Percentiles rank a stretch among this genome's conserved stretches.
Evolutionary conservation across 352 stramenopile species (phyloP).

Genomic region (Pythium guiyangense): DNA sequence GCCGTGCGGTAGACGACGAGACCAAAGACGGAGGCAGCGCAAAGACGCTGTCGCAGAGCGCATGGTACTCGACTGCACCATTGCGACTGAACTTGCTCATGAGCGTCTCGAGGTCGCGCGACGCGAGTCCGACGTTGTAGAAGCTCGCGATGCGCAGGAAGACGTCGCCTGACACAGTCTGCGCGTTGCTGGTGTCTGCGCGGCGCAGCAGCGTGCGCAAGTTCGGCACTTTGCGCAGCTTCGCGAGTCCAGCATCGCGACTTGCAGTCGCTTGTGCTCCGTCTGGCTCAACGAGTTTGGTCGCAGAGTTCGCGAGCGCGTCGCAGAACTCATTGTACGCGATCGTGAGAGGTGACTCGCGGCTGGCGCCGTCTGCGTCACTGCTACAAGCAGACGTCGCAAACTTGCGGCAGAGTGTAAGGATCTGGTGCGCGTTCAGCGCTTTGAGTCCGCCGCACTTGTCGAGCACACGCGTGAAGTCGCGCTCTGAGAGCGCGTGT

Average conservation of each 20-base stretch:
- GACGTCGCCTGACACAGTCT: constrained; percentile 16
- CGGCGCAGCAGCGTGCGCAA: constrained; percentile 18
- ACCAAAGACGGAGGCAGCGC: constrained; percentile 13
- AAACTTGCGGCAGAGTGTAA: constrained; percentile 62
- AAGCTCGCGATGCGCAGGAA: constrained; percentile 24
- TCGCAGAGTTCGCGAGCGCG: constrained; percentile 15
- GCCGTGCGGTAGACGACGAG: not conserved
- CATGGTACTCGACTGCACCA: constrained; percentile 26
- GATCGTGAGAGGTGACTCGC: constrained; percentile 11
- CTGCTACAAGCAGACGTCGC: not conserved
- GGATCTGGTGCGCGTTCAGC: constrained; percentile 62
- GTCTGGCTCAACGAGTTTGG: not conserved
- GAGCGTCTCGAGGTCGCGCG: constrained; percentile 28
- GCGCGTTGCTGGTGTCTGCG: not conserved
- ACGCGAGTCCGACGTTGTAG: constrained; percentile 19
- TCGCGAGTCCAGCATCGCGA: constrained; percentile 12
- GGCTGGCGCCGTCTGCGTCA: constrained; percentile 1
- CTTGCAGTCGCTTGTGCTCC: not conserved
- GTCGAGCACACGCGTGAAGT: constrained; percentile 25
- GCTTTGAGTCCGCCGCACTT: constrained; percentile 5
- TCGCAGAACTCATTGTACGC: constrained; percentile 66
- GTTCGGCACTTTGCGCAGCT: constrained; percentile 25
- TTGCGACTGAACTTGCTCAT: constrained; percentile 25
- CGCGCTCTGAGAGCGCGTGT: constrained; percentile 17
- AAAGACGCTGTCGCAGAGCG: constrained; percentile 35